phyloP scores from a whole-genome alignment of 176 grass and related monocot species.

The Triticum dicoccoides region DNA sequence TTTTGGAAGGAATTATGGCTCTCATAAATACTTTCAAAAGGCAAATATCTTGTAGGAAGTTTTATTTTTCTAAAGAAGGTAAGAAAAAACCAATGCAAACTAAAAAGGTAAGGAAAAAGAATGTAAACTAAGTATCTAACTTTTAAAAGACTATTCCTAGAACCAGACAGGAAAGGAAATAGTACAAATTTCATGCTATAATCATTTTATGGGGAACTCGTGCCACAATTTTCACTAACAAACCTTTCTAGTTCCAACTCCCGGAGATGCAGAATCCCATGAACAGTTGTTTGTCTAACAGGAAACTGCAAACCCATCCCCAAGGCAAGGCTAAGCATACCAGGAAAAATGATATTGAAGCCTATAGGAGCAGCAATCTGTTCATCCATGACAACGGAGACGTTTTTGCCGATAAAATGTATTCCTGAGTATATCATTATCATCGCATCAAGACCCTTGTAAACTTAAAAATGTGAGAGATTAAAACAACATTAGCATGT shows the following conservation, averaged over 20 bases:
- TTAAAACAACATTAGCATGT: background rate
- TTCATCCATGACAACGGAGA: constrained; percentile 40
- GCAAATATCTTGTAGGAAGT: no score
- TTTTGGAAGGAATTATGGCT: no score
- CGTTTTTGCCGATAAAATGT: constrained; percentile 54
- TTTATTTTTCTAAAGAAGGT: no score
- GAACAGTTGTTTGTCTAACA: constrained; percentile 20
- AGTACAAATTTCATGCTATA: background rate
- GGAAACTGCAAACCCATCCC: constrained; percentile 54
- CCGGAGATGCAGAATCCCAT: constrained; percentile 22
- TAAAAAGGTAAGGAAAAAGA: no score
- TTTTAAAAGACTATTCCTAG: background rate
- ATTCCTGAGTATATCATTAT: constrained; percentile 42
- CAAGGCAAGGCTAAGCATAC: constrained; percentile 53
- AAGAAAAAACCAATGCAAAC: no score
- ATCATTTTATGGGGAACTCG: background rate
- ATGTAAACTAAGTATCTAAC: background rate
- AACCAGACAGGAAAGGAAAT: background rate
- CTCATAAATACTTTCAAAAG: no score
- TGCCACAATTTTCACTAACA: background rate
- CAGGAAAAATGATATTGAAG: constrained; percentile 69
- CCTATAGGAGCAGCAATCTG: constrained; percentile 51
- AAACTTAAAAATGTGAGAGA: background rate
- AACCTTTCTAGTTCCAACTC: constrained; percentile 67
- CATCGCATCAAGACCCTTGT: background rate